Evolutionary conservation across 306 rosid genomes (phyloP), one percentile per base, ranked within the genome.

Genomic region (Quercus ilex): DNA sequence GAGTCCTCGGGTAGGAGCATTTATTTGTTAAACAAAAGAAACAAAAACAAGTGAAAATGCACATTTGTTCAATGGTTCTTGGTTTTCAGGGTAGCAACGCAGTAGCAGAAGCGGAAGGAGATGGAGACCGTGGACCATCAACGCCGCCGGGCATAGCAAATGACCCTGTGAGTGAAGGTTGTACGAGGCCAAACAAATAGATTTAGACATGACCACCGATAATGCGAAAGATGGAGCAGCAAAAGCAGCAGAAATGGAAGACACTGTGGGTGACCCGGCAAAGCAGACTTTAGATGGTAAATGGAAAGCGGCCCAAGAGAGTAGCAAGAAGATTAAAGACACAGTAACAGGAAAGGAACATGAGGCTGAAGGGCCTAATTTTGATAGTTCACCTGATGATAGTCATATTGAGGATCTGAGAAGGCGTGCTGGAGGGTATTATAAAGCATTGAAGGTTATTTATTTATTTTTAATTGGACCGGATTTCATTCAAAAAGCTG

Each of bases 241-340:
- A 21, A 81, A 81, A 76, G 83, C 75, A 0, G 85, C 52, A 23
- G 88, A 84, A 21, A 69, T 14, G 30, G 78, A 81, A 26, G 67
- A 87, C 10, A 72, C 58, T 14, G 86, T 73, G 18, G 73, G 71
- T 25, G 88, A 80, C 4, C 79, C 69, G 31, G 83, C 84, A 2
- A 84, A 80, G 71, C 76, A 70, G 4, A 69, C 79, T 49, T 55
- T 82, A 82, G 83, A 83, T 83, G 87, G 82, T 64, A 77, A 81
- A 41, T 83, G 82, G 87, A 41, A 38, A 2, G 82, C 84, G n/a
- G 79, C 82, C n/a, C 35, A 69, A 69, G 73, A 84, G 10, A 15
- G 69, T 30, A 11, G 84, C 57, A 30, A 79, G 17, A 71, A 87
- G 55, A 53, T 67, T 55, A 55, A 49, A 51, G 73, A 60, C 19